Percentiles rank a stretch among this genome's conserved stretches.
phyloP scores from a whole-genome alignment of 257 asterid genomes.

The Lantana camara region DNA sequence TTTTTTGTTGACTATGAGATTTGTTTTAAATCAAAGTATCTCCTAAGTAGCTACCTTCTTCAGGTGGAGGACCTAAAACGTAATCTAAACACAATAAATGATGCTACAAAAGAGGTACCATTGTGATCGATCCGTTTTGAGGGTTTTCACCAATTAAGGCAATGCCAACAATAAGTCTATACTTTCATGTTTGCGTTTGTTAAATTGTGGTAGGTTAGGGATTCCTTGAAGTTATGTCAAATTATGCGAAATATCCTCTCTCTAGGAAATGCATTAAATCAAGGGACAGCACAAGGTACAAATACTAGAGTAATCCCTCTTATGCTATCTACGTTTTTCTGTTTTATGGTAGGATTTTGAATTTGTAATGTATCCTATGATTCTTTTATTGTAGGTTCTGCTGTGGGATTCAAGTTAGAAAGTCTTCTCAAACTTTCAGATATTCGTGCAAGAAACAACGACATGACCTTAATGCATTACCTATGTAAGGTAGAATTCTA shows the following conservation, averaged over 20 bases:
- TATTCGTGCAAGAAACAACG: constrained; percentile 97
- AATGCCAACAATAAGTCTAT: constrained; percentile 26
- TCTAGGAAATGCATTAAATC: constrained; percentile 95
- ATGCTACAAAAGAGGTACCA: constrained; percentile 87
- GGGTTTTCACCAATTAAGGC: constrained; percentile 24
- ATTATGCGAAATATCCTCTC: constrained; percentile 97
- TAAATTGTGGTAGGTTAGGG: constrained; percentile 70
- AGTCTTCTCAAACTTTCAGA: constrained; percentile 98
- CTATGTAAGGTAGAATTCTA: constrained; percentile 79
- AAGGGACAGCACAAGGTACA: constrained; percentile 97
- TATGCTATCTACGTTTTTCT: constrained; percentile 18
- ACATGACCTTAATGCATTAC: constrained; percentile 97
- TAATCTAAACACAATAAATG: constrained; percentile 70
- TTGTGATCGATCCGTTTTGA: constrained; percentile 21
- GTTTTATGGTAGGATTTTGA: constrained; percentile 19
- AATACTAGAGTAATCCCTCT: constrained; percentile 20
- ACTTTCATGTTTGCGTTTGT: constrained; percentile 32
- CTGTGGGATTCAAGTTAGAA: constrained; percentile 96
- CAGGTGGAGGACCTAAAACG: constrained; percentile 85
- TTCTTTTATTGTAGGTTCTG: constrained; percentile 69
- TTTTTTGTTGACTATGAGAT: constrained; percentile 22
- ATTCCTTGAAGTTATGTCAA: constrained; percentile 80
- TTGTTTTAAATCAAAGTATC: constrained; percentile 20
- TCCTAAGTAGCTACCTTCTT: constrained; percentile 34
- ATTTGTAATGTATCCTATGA: constrained; percentile 23